Evolutionary conservation across 495 filamentous ascomycete species (phyloP).

Genomic region (Tuber borchii): DNA sequence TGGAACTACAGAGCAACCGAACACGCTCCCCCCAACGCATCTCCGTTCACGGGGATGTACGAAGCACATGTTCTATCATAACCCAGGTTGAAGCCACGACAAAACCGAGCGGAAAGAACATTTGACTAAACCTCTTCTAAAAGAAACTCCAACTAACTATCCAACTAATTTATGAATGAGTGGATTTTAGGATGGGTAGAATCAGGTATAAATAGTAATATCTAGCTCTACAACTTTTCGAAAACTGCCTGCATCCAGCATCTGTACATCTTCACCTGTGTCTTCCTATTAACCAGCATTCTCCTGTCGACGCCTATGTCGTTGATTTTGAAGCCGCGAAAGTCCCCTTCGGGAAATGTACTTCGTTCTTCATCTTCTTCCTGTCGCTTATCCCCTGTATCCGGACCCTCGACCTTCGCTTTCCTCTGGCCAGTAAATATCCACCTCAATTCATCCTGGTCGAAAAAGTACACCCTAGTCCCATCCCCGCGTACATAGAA

Average conservation of each 20-base stretch:
- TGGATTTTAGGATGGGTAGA: not conserved
- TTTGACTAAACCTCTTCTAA: not conserved
- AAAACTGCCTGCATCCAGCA: slow-evolving; percentile 95
- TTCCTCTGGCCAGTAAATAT: slow-evolving; percentile 60
- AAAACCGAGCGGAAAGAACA: not conserved
- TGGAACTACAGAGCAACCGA: too few relatives aligned
- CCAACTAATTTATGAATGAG: not conserved
- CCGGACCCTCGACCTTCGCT: not conserved
- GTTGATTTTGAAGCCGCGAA: slow-evolving; percentile 54
- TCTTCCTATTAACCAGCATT: slow-evolving; percentile 83
- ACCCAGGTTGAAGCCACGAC: not conserved
- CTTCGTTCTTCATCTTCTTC: slow-evolving; percentile 19
- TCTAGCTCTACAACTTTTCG: slow-evolving; percentile 55
- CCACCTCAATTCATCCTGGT: slow-evolving; percentile 66
- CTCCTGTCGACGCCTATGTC: slow-evolving; percentile 77
- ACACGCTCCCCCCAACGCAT: not conserved
- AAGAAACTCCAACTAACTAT: not conserved
- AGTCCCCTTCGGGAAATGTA: slow-evolving; percentile 37
- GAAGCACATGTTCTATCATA: not conserved
- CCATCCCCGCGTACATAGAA: slow-evolving; percentile 95
- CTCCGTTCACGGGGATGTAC: not conserved
- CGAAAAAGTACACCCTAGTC: slow-evolving; percentile 96
- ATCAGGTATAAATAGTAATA: not conserved
- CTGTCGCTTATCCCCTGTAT: not conserved
- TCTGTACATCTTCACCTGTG: slow-evolving; percentile 92